phyloP scores from a whole-genome alignment of 1,139 yeast genomes.

The Groenewaldozyma auringiensis region DNA sequence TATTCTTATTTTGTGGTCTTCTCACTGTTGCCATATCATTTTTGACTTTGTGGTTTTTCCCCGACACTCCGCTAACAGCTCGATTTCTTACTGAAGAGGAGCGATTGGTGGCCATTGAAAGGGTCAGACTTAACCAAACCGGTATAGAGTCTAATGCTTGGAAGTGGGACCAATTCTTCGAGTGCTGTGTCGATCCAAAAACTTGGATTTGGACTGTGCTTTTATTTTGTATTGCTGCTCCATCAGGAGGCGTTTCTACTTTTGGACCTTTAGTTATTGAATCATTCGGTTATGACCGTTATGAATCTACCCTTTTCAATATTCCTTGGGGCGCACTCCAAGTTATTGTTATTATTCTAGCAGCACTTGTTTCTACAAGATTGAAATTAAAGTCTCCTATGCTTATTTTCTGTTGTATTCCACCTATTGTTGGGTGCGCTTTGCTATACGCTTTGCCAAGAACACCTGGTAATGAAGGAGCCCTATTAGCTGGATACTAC shows the following conservation, averaged over 20 bases:
- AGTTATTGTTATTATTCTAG: constrained; percentile 15
- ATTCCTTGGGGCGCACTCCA: constrained; percentile 25
- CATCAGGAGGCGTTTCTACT: constrained; percentile 41
- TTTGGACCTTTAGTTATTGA: constrained; percentile 25
- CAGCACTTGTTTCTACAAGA: constrained; percentile 16
- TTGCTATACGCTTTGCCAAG: constrained; percentile 15
- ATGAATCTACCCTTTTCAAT: constrained; percentile 20
- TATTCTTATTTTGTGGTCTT: constrained; percentile 30
- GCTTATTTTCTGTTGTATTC: constrained; percentile 32
- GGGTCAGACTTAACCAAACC: constrained; percentile 41
- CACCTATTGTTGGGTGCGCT: constrained; percentile 22
- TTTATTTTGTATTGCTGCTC: constrained; percentile 38
- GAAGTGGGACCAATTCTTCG: constrained; percentile 44
- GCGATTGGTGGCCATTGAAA: constrained; percentile 43
- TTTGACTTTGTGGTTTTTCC: constrained; percentile 39
- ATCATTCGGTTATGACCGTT: constrained; percentile 23
- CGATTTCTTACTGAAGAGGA: constrained; percentile 47
- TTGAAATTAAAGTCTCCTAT: constrained; percentile 32
- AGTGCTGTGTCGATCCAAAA: constrained; percentile 34
- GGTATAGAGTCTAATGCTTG: constrained; percentile 48
- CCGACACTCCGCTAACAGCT: constrained; percentile 50
- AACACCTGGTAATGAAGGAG: constrained; percentile 11
- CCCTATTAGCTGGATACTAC: constrained; percentile 22
- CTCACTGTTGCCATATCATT: constrained; percentile 40
- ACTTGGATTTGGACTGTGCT: constrained; percentile 41